A percentile compares a stretch with the other conserved stretches of the same genome.
Evolutionary conservation across 164 flowering plant species (phyloP).

Genomic region (Vitis riparia): DNA sequence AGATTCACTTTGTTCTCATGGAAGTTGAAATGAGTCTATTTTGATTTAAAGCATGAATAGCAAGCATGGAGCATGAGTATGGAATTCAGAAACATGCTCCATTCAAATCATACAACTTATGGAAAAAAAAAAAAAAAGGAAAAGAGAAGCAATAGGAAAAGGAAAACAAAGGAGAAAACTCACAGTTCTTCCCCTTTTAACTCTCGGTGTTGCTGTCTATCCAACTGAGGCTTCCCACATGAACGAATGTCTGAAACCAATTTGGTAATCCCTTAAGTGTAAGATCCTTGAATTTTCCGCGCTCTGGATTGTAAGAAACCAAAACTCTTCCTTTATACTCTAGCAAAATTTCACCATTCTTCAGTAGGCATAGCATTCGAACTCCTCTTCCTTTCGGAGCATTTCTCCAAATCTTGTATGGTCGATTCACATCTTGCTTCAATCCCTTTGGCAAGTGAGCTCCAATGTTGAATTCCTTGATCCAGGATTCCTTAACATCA

Average conservation of each 20-base stretch:
- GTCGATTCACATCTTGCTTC: constrained; percentile 11
- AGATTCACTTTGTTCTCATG: too few relatives aligned
- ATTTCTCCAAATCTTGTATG: constrained; percentile 16
- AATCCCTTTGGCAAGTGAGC: constrained; percentile 25
- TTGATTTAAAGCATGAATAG: too few relatives aligned
- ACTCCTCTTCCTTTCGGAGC: constrained; percentile 13
- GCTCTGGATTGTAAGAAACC: constrained; percentile 27
- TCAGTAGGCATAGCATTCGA: constrained; percentile 25
- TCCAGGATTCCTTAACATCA: constrained; percentile 17
- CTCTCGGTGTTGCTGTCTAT: background rate
- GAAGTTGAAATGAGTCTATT: too few relatives aligned
- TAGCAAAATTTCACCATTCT: constrained; percentile 38
- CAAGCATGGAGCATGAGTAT: too few relatives aligned
- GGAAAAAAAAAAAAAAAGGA: too few relatives aligned
- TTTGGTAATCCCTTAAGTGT: constrained; percentile 20
- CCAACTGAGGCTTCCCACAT: constrained; percentile 27
- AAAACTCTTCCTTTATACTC: constrained; percentile 32
- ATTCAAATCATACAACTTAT: too few relatives aligned
- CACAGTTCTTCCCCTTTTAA: too few relatives aligned
- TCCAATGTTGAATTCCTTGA: constrained; percentile 6
- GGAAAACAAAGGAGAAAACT: too few relatives aligned
- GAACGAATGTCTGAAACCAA: constrained; percentile 27
- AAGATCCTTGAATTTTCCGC: constrained; percentile 22
- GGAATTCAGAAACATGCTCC: too few relatives aligned
- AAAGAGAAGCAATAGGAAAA: too few relatives aligned